These are phyloP conservation scores for Pestalotiopsis sp. DNA, from an alignment of 2,329 filamentous ascomycete species.

Conservation along the genomic window DNA sequence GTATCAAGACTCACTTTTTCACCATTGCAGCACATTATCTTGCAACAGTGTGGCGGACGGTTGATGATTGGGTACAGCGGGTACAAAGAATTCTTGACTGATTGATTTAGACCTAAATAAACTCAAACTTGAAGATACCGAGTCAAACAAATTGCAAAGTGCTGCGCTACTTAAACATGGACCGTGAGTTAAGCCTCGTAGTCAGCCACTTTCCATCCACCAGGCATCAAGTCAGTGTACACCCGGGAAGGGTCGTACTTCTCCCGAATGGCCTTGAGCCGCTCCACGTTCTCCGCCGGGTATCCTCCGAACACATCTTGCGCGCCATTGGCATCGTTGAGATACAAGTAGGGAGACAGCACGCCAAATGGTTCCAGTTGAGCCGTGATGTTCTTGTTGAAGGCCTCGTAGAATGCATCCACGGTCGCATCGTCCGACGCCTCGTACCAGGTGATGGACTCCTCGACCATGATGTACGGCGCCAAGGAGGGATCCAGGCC, in stretches of 20 bases:
- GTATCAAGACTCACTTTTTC: no score
- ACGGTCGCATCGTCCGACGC: neutral
- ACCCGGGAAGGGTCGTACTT: neutral
- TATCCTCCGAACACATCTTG: neutral
- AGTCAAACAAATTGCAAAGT: no score
- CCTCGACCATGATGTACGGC: neutral
- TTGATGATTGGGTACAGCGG: no score
- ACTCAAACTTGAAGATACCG: no score
- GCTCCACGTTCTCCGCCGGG: neutral
- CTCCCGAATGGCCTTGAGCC: neutral
- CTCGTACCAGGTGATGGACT: neutral
- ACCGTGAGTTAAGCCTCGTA: no score
- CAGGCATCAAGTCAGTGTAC: neutral
- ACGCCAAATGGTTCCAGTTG: neutral
- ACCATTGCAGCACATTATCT: no score
- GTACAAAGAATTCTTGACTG: no score
- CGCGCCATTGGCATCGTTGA: neutral
- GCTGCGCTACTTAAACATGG: no score
- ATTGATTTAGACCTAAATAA: no score
- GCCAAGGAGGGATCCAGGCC: neutral
- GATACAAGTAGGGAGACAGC: neutral
- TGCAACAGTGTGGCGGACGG: no score
- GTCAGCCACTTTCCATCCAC: neutral
- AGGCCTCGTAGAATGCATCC: neutral
- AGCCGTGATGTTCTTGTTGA: neutral